These are phyloP conservation scores for Phanerochaete sordida DNA, from an alignment of 768 basidiomycete species.

Conservation along the genomic window DNA sequence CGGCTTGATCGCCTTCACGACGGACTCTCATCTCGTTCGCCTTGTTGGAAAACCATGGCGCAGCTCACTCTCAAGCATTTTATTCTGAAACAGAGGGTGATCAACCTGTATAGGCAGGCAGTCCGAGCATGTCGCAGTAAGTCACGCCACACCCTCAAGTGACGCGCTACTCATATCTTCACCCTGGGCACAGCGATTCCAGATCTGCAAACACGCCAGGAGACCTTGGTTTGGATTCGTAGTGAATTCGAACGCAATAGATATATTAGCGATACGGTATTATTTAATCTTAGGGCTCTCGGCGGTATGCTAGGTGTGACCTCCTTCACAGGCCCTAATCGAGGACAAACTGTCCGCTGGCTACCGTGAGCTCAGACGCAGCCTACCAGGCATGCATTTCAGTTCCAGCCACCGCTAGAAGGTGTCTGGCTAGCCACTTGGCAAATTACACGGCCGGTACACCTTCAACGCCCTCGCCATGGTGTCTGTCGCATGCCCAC, in stretches of 20 bases:
- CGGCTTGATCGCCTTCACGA: slow-evolving; percentile 6
- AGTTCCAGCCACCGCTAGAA: neutral
- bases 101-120: slow-evolving; percentile 63
- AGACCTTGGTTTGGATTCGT: slow-evolving; percentile 73
- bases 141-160: slow-evolving; percentile 14
- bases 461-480: no score
- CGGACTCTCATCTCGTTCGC: neutral
- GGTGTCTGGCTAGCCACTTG: no score
- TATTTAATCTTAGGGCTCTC: neutral
- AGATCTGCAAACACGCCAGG: slow-evolving; percentile 54
- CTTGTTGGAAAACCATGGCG: slow-evolving; percentile 12
- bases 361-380: slow-evolving; percentile 57
- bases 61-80: slow-evolving; percentile 65
- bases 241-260: slow-evolving; percentile 64
- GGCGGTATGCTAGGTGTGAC: neutral
- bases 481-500: no score
- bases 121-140: slow-evolving; percentile 68
- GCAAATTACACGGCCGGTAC: no score
- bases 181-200: slow-evolving; percentile 48
- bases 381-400: slow-evolving; percentile 39
- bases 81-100: slow-evolving; percentile 58
- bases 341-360: slow-evolving; percentile 55
- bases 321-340: slow-evolving; percentile 43
- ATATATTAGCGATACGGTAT: slow-evolving; percentile 55
- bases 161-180: neutral